Percentiles rank a stretch among this genome's conserved stretches.
Evolutionary conservation across 352 stramenopile genomes (phyloP).

Genomic region (Globisporangium emineosum): DNA sequence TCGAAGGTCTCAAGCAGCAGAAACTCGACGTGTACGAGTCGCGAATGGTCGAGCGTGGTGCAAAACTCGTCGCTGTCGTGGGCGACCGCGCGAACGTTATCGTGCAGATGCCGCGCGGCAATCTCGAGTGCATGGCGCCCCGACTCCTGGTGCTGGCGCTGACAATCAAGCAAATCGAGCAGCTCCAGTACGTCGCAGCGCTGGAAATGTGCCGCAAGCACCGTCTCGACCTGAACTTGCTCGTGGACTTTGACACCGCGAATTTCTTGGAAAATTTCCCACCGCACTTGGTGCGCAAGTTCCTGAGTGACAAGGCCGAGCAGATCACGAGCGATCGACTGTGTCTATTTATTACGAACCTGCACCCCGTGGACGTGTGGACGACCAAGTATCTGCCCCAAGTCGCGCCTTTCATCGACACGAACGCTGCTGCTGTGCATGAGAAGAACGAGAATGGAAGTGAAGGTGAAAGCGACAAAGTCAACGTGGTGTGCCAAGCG

Average conservation of each 20-base stretch:
- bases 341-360: conserved; percentile 72
- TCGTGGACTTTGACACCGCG: conserved; percentile 58
- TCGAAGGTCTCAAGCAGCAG: conserved; percentile 24
- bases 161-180: conserved; percentile 36
- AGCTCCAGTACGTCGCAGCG: conserved; percentile 38
- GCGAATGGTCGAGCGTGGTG: conserved; percentile 60
- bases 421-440: background rate
- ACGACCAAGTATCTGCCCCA: conserved; percentile 55
- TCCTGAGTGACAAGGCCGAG: conserved; percentile 28
- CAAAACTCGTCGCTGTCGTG: conserved; percentile 54
- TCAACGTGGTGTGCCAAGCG: conserved; percentile 57
- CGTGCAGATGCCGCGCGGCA: conserved; percentile 74
- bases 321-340: conserved; percentile 55
- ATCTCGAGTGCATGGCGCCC: conserved; percentile 66
- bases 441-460: background rate
- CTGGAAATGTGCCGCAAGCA: conserved; percentile 76
- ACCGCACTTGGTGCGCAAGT: conserved; percentile 26
- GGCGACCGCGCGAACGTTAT: conserved; percentile 53
- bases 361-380: conserved; percentile 70
- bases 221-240: conserved; percentile 72
- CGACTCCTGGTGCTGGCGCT: conserved; percentile 59
- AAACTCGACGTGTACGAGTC: conserved; percentile 26
- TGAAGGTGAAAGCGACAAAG: conserved; percentile 27
- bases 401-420: conserved; percentile 27
- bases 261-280: conserved; percentile 39